Conservation (phyloP, 768 basidiomycete species). For the Lanmaoa pseudosensibilis region DNA sequence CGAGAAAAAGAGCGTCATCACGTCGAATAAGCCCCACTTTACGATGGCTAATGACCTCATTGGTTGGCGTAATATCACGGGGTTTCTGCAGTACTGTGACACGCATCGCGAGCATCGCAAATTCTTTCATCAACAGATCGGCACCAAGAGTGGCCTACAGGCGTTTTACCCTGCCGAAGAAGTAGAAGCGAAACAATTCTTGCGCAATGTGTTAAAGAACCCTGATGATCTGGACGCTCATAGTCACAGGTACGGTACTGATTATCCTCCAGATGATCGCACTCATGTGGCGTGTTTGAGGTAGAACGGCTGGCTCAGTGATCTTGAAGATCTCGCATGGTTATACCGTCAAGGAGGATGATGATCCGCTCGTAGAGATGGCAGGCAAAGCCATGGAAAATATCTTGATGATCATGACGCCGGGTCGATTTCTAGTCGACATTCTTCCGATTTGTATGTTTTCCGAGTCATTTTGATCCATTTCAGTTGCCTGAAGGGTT, state of each 20-base stretch:
- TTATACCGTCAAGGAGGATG: slow-evolving; percentile 28
- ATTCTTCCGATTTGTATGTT: slow-evolving; percentile 8
- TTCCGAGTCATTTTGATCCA: background rate
- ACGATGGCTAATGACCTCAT: slow-evolving; percentile 24
- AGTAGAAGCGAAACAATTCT: slow-evolving; percentile 1
- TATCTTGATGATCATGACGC: slow-evolving; percentile 4
- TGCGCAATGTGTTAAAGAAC: background rate
- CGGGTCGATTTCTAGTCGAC: slow-evolving; percentile 17
- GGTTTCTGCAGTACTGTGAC: slow-evolving; percentile 14
- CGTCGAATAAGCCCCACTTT: slow-evolving; percentile 7
- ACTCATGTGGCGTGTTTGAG: no score
- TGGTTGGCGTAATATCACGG: slow-evolving; percentile 41
- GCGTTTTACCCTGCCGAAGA: slow-evolving; percentile 6
- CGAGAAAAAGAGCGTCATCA: slow-evolving; percentile 7
- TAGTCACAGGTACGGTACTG: background rate
- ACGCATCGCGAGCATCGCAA: slow-evolving; percentile 7
- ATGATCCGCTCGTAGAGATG: slow-evolving; percentile 35
- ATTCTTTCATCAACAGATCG: slow-evolving; percentile 7
- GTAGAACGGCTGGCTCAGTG: slow-evolving; percentile 35
- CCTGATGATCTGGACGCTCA: slow-evolving; percentile 9
- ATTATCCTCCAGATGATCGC: no score
- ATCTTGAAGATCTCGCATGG: slow-evolving; percentile 40
- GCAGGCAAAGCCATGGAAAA: slow-evolving; percentile 25
- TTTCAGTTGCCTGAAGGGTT: background rate
- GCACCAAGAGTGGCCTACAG: slow-evolving; percentile 4